A percentile compares a stretch with the other conserved stretches of the same genome.
Evolutionary conservation across 129 eudicot species (phyloP).

Genomic region (Ambrosia artemisiifolia): DNA sequence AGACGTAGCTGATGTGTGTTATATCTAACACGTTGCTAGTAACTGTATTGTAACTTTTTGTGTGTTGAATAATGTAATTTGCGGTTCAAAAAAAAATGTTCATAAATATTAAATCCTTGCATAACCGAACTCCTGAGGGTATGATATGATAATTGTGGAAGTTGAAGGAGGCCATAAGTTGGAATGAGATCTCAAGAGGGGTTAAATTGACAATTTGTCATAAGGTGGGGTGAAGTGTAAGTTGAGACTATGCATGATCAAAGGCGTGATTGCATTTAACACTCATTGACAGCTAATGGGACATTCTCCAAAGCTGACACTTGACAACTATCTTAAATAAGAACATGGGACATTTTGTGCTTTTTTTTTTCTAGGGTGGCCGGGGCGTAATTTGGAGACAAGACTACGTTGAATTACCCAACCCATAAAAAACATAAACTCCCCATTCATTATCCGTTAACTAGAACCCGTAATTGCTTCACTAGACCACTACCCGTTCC

Average conservation of each 20-base stretch:
- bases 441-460: no score
- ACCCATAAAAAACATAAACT: no score
- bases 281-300: conserved; percentile 31
- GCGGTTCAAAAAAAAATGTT: no score
- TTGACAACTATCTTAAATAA: conserved; percentile 21
- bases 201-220: not conserved
- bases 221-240: conserved; percentile 15
- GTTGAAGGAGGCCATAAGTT: not conserved
- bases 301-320: conserved; percentile 23
- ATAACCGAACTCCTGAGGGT: not conserved
- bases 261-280: conserved; percentile 38
- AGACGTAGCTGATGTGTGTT: no score
- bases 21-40: no score
- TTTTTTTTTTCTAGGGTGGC: no score
- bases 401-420: no score
- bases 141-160: not conserved
- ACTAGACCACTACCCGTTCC: no score
- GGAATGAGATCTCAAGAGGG: not conserved
- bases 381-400: no score
- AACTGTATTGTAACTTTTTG: no score
- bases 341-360: not conserved
- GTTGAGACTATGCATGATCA: conserved; percentile 22
- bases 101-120: not conserved
- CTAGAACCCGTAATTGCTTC: no score
- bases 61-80: no score